These are phyloP conservation scores for Fusarium siculi DNA, from an alignment of 2,329 filamentous ascomycete species.

Conservation along the genomic window DNA sequence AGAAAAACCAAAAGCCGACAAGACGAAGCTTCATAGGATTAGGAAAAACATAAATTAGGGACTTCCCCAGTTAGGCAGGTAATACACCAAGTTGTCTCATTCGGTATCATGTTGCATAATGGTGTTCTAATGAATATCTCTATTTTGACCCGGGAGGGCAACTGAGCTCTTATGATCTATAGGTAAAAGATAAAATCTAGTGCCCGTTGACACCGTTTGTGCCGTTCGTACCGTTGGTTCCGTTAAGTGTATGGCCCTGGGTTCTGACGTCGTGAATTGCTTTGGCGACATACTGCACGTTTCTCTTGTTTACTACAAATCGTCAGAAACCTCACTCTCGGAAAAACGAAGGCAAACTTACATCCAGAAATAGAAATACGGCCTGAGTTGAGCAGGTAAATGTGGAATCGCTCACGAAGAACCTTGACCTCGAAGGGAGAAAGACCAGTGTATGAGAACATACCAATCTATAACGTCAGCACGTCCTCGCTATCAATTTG, in stretches of 20 bases:
- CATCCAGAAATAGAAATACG: slow-evolving; percentile 35
- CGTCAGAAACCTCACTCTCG: slow-evolving; percentile 57
- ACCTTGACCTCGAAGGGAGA: slow-evolving; percentile 76
- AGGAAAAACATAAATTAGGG: fast-evolving
- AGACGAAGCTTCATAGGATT: fast-evolving
- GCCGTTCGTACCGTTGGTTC: slow-evolving; percentile 10
- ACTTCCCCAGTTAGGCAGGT: fast-evolving
- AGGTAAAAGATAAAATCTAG: background rate
- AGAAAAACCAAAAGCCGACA: fast-evolving
- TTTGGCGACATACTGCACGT: slow-evolving; percentile 91
- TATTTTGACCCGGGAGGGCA: slow-evolving; percentile 5
- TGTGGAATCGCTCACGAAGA: slow-evolving; percentile 75
- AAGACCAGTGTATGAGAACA: slow-evolving; percentile 95
- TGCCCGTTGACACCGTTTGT: slow-evolving; percentile 18
- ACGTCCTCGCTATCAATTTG: fast-evolving
- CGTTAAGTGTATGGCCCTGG: background rate
- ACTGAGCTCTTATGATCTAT: background rate
- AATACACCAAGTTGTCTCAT: too few relatives aligned
- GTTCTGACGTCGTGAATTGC: slow-evolving; percentile 78
- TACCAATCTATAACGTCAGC: slow-evolving; percentile 77
- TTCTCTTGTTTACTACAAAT: slow-evolving; percentile 61
- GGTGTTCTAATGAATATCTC: background rate
- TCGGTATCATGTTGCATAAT: background rate
- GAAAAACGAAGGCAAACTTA: slow-evolving; percentile 57
- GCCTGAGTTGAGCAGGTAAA: slow-evolving; percentile 70